A percentile compares a stretch with the other conserved stretches of the same genome.
phyloP scores from a whole-genome alignment of 805 yeast genomes.

The Yamadazyma paraphyllophila region DNA sequence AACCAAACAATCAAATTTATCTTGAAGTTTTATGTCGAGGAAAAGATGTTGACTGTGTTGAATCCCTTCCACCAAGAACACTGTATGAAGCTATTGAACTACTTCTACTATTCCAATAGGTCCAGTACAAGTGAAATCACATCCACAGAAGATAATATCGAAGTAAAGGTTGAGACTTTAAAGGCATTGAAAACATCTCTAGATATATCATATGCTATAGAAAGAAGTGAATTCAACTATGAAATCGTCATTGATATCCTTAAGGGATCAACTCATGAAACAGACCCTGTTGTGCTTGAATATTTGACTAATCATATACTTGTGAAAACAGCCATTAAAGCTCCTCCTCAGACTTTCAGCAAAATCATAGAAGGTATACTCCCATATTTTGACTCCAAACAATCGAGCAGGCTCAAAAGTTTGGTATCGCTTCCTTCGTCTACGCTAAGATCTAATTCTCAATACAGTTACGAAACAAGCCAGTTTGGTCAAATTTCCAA shows the following conservation, averaged over 20 bases:
- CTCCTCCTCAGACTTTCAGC: slow-evolving; percentile 6
- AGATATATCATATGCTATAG: slow-evolving; percentile 29
- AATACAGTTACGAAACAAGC: slow-evolving; percentile 2
- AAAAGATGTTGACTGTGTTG: slow-evolving; percentile 54
- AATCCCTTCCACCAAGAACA: slow-evolving; percentile 52
- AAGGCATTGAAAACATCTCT: slow-evolving; percentile 36
- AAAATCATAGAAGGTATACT: slow-evolving; percentile 10
- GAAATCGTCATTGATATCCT: slow-evolving; percentile 35
- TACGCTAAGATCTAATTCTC: slow-evolving; percentile 12
- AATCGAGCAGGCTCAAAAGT: slow-evolving; percentile 21
- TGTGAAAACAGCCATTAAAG: slow-evolving; percentile 12
- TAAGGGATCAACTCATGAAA: slow-evolving; percentile 24
- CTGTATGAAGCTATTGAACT: slow-evolving; percentile 41
- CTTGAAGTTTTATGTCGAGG: slow-evolving; percentile 45
- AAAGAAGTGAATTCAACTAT: slow-evolving; percentile 27
- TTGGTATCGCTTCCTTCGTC: slow-evolving; percentile 25
- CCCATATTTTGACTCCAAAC: slow-evolving; percentile 13
- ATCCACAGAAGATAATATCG: slow-evolving; percentile 5
- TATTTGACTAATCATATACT: slow-evolving; percentile 27
- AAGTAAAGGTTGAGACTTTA: slow-evolving; percentile 31
- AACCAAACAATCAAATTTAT: slow-evolving; percentile 41
- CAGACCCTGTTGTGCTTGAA: slow-evolving; percentile 30
- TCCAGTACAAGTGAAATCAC: slow-evolving; percentile 12
- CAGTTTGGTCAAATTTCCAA: slow-evolving; percentile 7
- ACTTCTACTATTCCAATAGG: slow-evolving; percentile 30